Evolutionary conservation across 2,329 filamentous ascomycete species (phyloP).

Genomic region (Colletotrichum graminicola): DNA sequence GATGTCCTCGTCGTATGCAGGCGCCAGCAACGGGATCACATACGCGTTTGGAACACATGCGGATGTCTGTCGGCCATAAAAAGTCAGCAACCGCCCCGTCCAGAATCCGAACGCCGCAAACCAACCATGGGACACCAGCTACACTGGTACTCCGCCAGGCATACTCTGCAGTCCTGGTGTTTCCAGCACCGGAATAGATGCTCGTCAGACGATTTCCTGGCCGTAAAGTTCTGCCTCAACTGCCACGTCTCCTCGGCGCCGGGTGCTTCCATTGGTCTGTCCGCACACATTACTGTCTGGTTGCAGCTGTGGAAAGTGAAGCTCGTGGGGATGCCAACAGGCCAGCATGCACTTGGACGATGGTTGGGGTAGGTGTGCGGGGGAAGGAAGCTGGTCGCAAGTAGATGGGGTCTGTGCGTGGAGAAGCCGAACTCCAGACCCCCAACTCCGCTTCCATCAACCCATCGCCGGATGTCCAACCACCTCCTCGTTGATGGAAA

Average conservation of each 20-base stretch:
- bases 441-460: constrained; percentile 1
- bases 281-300: neutral
- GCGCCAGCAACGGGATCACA: constrained; percentile 61
- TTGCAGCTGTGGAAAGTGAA: constrained; percentile 2
- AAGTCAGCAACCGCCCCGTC: constrained; percentile 21
- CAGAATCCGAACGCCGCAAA: constrained; percentile 22
- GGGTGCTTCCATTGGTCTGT: neutral
- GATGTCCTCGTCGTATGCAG: constrained; percentile 61
- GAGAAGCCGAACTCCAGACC: constrained; percentile 3
- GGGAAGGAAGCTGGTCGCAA: neutral
- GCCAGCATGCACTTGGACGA: constrained; percentile 3
- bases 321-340: neutral
- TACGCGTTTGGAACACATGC: constrained; percentile 66
- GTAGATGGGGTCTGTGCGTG: constrained; percentile 23
- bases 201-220: constrained; percentile 48
- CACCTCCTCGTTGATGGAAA: neutral
- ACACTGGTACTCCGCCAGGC: constrained; percentile 58
- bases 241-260: constrained; percentile 17
- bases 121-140: constrained; percentile 68
- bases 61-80: constrained; percentile 56
- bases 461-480: neutral
- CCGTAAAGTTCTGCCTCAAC: constrained; percentile 49
- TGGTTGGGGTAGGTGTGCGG: constrained; percentile 12
- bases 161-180: constrained; percentile 61
- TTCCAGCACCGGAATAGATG: constrained; percentile 65